Conservation (phyloP, 768 basidiomycete species). For the Mycena rebaudengoi region DNA sequence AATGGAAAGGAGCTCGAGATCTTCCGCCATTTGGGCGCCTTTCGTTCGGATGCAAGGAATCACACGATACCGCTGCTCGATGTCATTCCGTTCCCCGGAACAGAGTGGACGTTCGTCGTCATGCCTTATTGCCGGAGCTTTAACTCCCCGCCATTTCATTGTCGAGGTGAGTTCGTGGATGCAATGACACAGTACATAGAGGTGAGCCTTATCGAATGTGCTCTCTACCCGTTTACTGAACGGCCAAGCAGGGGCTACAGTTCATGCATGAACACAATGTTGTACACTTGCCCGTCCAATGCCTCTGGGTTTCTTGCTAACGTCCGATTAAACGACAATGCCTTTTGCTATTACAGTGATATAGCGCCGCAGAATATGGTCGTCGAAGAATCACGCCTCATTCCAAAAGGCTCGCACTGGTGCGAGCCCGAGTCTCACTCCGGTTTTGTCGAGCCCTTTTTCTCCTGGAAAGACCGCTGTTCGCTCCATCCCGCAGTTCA, state of each 20-base stretch:
- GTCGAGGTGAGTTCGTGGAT: constrained; percentile 32
- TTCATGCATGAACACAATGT: constrained; percentile 34
- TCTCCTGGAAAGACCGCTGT: constrained; percentile 22
- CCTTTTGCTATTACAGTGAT: constrained; percentile 20
- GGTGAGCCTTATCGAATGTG: constrained; percentile 12
- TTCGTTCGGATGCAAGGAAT: constrained; percentile 27
- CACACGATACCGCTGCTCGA: constrained; percentile 31
- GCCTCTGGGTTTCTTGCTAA: not conserved
- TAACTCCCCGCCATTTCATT: constrained; percentile 25
- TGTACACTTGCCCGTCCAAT: constrained; percentile 25
- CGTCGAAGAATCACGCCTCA: constrained; percentile 28
- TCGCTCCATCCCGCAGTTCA: constrained; percentile 28
- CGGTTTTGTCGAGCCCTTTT: not conserved
- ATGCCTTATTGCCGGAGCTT: constrained; percentile 21
- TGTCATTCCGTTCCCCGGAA: constrained; percentile 28
- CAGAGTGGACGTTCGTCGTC: constrained; percentile 30
- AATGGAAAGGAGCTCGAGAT: constrained; percentile 18
- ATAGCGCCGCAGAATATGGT: constrained; percentile 19
- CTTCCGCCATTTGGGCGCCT: constrained; percentile 16
- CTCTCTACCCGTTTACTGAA: not conserved
- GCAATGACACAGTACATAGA: constrained; percentile 28
- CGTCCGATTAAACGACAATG: not conserved
- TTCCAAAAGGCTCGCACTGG: constrained; percentile 29
- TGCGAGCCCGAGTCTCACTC: too few relatives aligned
- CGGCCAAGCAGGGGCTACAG: constrained; percentile 22